Percentiles rank a stretch among this genome's conserved stretches.
Evolutionary conservation across 768 basidiomycete species (phyloP).

Genomic region (Termitomyces heimii): DNA sequence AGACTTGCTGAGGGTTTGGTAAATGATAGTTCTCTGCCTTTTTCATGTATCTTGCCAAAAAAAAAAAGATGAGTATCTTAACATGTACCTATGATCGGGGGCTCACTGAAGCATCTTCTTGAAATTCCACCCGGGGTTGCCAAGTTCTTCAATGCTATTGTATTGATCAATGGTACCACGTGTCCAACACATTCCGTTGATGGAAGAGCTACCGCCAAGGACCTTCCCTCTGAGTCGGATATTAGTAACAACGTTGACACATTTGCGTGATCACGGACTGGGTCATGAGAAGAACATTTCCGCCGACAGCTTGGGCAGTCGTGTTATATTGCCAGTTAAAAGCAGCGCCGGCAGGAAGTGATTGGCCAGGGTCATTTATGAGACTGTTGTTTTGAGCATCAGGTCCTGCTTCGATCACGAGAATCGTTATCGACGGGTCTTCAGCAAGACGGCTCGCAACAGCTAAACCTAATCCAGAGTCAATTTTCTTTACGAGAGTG

Average conservation of each 20-base stretch:
- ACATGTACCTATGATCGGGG: too few species aligned
- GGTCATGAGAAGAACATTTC: constrained; percentile 1
- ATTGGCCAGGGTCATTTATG: constrained; percentile 11
- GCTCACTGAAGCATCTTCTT: constrained; percentile 5
- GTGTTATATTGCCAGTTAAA: constrained; percentile 13
- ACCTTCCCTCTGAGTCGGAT: constrained; percentile 9
- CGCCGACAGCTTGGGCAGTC: constrained; percentile 7
- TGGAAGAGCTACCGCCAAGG: constrained; percentile 15
- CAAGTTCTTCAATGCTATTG: constrained; percentile 12
- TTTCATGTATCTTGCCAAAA: constrained; percentile 9
- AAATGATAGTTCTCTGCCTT: constrained; percentile 9
- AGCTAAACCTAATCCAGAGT: constrained; percentile 1
- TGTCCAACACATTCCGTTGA: constrained; percentile 16
- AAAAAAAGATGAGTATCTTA: background rate
- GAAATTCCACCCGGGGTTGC: constrained; percentile 17
- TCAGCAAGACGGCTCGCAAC: constrained; percentile 13
- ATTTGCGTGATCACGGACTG: background rate
- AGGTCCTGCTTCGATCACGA: constrained; percentile 13
- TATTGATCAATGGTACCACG: constrained; percentile 15
- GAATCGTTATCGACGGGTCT: background rate
- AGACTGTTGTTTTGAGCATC: constrained; percentile 9
- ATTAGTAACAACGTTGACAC: background rate
- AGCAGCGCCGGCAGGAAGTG: background rate
- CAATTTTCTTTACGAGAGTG: background rate
- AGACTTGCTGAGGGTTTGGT: constrained; percentile 8